Percentiles rank a stretch among this genome's conserved stretches.
Evolutionary conservation across 1,284 basidiomycete species (phyloP).

Genomic region (Fomitopsis schrenkii): DNA sequence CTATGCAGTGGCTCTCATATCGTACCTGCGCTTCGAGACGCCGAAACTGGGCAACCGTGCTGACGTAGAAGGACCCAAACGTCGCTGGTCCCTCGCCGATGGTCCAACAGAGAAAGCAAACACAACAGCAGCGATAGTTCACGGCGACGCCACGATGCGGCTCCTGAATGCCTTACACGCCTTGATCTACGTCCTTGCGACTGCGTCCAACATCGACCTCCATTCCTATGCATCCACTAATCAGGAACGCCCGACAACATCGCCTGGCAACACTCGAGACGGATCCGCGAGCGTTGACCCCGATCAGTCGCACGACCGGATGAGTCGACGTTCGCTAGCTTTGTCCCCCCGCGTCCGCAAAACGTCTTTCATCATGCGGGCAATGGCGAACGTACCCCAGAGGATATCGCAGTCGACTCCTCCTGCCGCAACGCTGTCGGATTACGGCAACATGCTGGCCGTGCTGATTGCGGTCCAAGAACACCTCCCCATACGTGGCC

Average conservation of each 20-base stretch:
- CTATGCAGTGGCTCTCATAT: constrained; percentile 68
- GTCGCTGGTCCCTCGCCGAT: constrained; percentile 38
- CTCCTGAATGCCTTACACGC: constrained; percentile 79
- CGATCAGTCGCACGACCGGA: constrained; percentile 6
- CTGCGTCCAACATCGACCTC: constrained; percentile 56
- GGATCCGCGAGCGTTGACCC: background rate
- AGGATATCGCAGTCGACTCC: constrained; percentile 42
- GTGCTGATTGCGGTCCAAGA: constrained; percentile 69
- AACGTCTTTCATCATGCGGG: constrained; percentile 45
- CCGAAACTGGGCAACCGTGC: constrained; percentile 50
- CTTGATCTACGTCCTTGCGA: constrained; percentile 74
- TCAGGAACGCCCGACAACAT: constrained; percentile 27
- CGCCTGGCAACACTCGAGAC: constrained; percentile 11
- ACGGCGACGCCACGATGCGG: constrained; percentile 60
- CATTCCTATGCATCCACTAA: constrained; percentile 32
- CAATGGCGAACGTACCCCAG: constrained; percentile 42
- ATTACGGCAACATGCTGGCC: constrained; percentile 74
- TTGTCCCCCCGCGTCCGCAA: constrained; percentile 49
- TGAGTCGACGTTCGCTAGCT: constrained; percentile 45
- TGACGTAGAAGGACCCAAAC: constrained; percentile 42
- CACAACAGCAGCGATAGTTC: constrained; percentile 46
- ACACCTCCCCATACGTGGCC: constrained; percentile 65
- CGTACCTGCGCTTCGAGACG: constrained; percentile 75
- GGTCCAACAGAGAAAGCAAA: constrained; percentile 42
- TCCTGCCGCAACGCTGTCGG: constrained; percentile 61